A percentile compares a stretch with the other conserved stretches of the same genome.
phyloP scores from a whole-genome alignment of 139 green algal species.

The Nannochloris sp. region DNA sequence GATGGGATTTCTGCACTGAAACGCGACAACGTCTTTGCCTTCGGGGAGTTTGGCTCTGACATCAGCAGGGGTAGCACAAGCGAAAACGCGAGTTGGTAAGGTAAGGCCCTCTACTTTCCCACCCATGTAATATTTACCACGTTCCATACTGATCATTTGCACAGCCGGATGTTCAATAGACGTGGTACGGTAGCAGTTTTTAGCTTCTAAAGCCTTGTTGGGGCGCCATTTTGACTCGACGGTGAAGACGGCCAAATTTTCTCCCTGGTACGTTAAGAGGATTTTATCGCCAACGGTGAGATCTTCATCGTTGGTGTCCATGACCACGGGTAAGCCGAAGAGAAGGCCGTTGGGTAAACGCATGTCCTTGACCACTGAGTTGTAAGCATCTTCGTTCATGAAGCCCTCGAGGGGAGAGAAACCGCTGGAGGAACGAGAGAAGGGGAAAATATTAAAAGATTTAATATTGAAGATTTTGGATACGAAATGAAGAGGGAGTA shows the following conservation, averaged over 20 bases:
- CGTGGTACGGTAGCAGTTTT: slow-evolving; percentile 76
- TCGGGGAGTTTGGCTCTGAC: slow-evolving; percentile 66
- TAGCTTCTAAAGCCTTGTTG: slow-evolving; percentile 66
- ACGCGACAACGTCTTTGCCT: slow-evolving; percentile 77
- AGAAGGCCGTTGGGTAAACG: slow-evolving; percentile 57
- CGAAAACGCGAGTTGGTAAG: slow-evolving; percentile 76
- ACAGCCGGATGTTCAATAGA: slow-evolving; percentile 86
- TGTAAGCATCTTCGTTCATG: slow-evolving; percentile 74
- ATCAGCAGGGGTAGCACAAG: slow-evolving; percentile 64
- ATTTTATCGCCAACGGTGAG: slow-evolving; percentile 65
- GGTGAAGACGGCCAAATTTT: slow-evolving; percentile 71
- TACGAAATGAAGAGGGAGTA: too few relatives aligned
- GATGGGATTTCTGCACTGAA: slow-evolving; percentile 93
- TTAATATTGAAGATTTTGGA: too few relatives aligned
- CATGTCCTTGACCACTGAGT: slow-evolving; percentile 67
- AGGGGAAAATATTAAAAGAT: too few relatives aligned
- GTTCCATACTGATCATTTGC: slow-evolving; percentile 84
- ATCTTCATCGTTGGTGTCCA: slow-evolving; percentile 72
- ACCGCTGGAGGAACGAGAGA: slow-evolving; percentile 31
- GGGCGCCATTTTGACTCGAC: slow-evolving; percentile 76
- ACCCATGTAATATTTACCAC: slow-evolving; percentile 49
- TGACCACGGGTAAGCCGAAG: slow-evolving; percentile 83
- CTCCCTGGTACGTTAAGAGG: slow-evolving; percentile 75
- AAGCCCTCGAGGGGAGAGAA: slow-evolving; percentile 87
- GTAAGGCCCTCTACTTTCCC: slow-evolving; percentile 65